These are phyloP conservation scores for Yamadazyma ubonensis DNA, from an alignment of 805 yeast genomes.

Conservation along the genomic window DNA sequence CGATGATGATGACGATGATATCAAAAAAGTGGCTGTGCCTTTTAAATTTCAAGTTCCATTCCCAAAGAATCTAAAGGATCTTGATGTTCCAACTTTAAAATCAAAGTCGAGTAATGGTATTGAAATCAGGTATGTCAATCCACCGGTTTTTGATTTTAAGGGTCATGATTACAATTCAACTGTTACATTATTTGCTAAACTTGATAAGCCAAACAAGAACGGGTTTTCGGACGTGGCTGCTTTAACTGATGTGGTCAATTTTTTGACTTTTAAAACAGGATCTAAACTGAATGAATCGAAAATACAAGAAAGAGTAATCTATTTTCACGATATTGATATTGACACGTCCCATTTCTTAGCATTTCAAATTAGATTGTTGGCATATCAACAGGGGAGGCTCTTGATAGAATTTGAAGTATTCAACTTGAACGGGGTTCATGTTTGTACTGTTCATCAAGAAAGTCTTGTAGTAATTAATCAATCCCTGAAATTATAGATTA, in stretches of 20 bases:
- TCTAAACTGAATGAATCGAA: background rate
- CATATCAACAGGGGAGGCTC: constrained; percentile 53
- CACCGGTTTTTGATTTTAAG: constrained; percentile 3
- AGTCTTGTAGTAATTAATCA: constrained; percentile 41
- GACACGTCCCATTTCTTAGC: constrained; percentile 51
- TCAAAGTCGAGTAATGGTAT: background rate
- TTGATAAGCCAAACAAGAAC: constrained; percentile 2
- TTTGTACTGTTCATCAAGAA: constrained; percentile 66
- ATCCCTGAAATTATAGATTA: background rate
- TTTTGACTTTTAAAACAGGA: constrained; percentile 4
- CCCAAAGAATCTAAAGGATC: constrained; percentile 19
- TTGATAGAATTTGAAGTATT: constrained; percentile 60
- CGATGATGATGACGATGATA: constrained; percentile 23
- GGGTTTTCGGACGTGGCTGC: constrained; percentile 10
- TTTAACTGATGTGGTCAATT: constrained; percentile 7
- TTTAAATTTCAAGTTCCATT: constrained; percentile 34
- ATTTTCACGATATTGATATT: constrained; percentile 58
- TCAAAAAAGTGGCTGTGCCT: constrained; percentile 29
- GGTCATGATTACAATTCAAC: constrained; percentile 9
- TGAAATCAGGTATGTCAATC: constrained; percentile 9
- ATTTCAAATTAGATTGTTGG: constrained; percentile 47
- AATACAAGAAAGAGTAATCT: constrained; percentile 37
- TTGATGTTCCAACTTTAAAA: constrained; percentile 14
- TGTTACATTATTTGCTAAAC: constrained; percentile 7
- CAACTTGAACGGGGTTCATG: constrained; percentile 46